Base-by-base conservation (phyloP, 2,329 filamentous ascomycete species). In the Dryadomyces quercus-mongolicae region DNA sequence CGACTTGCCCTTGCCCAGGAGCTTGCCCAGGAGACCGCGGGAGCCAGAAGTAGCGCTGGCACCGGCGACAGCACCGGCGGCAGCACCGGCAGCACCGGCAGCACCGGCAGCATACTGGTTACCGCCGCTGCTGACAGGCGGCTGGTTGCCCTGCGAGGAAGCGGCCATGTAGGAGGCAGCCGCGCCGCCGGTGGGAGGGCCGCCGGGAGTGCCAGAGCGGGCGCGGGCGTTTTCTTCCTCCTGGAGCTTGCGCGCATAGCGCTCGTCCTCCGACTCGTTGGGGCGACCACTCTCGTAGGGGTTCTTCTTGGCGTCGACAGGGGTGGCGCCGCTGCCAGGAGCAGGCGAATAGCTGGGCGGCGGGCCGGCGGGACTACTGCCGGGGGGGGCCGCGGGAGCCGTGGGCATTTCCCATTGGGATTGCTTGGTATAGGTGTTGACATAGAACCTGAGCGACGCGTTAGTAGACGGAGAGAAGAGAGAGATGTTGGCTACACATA, bases 351-450 rank as follows among this genome's bases (percentile, higher is more conserved):
- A 90, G 58, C 77, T 76, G 0, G 86, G 85, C 13, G 87, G 87
- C 3, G 84, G 76, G 42, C 81, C 86, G 5, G 74, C 68, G 13
- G 84, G 72, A 48, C 61, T 64, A 53, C 65, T 62, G 31, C 65
- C 67, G 31, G 65, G 68, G 8, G 75, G 68, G 16, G 60, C 60
- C 2, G 82, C 81, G 46, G 86, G 84, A 53, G 76, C 76, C 42
- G 82, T 88, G 18, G 90, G 90, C 61, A 81, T 85, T 5, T 95
- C 86, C 91, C 91, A 96, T 76, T 92, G 86, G 5, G 91, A 95
- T 65, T 86, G 78, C 64, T 93, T 93, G 60, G 90, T 95, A 68
- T 84, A 80, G 57, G 86, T 80, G 72, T 96, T 93, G 57, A 95
- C 86, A 72, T 87, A 96, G 78, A 93, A 95, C 85, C 85, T 89